These are phyloP conservation scores for Colletotrichum spaethianum DNA, from an alignment of 2,329 filamentous ascomycete genomes.

Conservation along the genomic window DNA sequence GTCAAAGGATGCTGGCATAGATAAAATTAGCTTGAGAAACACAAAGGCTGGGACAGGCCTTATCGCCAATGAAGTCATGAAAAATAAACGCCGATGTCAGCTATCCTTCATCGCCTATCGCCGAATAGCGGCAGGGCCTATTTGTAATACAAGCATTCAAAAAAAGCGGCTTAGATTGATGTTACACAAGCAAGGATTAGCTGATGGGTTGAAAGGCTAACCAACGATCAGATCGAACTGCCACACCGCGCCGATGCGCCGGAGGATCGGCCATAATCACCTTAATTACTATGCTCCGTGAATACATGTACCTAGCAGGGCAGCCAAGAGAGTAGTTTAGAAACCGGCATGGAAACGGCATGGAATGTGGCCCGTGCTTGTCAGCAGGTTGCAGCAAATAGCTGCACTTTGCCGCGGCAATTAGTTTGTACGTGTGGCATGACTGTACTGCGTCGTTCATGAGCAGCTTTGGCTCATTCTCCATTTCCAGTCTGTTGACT, in stretches of 20 bases:
- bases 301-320: not conserved
- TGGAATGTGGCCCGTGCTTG: not conserved
- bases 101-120: conserved; percentile 10
- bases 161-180: conserved; percentile 6
- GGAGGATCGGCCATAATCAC: conserved; percentile 32
- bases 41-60: not conserved
- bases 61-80: not conserved
- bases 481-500: not conserved
- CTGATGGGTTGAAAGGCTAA: not conserved
- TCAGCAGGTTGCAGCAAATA: conserved; percentile 30
- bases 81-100: conserved; percentile 14
- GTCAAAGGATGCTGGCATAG: not conserved
- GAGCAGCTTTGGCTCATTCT: not conserved
- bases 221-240: not conserved
- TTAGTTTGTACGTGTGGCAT: not conserved
- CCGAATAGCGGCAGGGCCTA: conserved; percentile 7
- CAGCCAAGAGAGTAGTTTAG: not conserved
- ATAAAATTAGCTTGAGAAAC: not conserved
- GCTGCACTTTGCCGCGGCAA: not conserved
- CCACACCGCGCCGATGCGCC: not conserved
- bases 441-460: conserved; percentile 3
- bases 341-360: not conserved
- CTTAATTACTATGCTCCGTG: not conserved
- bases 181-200: not conserved
- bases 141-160: conserved; percentile 20